Percentiles rank a stretch among this genome's conserved stretches.
phyloP scores from a whole-genome alignment of 1,284 basidiomycete species.

The Cryptococcus hybrid region DNA sequence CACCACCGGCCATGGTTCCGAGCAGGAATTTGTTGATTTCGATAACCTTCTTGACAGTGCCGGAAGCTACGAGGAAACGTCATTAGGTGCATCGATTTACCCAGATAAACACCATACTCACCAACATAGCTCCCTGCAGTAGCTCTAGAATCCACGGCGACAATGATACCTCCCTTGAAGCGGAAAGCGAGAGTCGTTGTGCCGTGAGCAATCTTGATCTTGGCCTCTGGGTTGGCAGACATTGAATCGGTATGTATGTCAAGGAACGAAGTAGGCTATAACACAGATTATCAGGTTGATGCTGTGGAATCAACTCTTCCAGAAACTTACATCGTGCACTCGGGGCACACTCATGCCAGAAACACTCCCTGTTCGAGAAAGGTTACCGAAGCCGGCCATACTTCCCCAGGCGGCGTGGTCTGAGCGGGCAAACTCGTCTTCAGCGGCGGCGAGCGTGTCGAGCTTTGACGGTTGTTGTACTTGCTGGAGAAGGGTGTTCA shows the following conservation, averaged over 20 bases:
- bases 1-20: constrained; percentile 99
- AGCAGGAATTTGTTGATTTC: constrained; percentile 99
- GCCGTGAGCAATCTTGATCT: constrained; percentile 98
- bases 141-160: constrained; percentile 95
- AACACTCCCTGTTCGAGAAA: constrained; percentile 38
- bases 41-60: constrained; percentile 98
- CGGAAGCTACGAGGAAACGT: constrained; percentile 62
- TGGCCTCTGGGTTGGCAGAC: constrained; percentile 79
- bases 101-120: constrained; percentile 47
- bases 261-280: constrained; percentile 88
- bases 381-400: constrained; percentile 67
- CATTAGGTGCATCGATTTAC: neutral
- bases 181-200: constrained; percentile 98
- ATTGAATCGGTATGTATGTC: constrained; percentile 89
- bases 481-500: constrained; percentile 72
- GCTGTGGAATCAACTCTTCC: too few relatives aligned
- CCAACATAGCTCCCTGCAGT: constrained; percentile 97
- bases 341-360: constrained; percentile 44
- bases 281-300: too few relatives aligned
- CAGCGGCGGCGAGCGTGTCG: constrained; percentile 54
- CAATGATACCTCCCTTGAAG: constrained; percentile 95
- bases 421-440: constrained; percentile 56
- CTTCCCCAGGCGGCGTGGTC: constrained; percentile 74
- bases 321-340: constrained; percentile 48
- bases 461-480: constrained; percentile 55